Conservation (phyloP, 352 stramenopile genomes). For the Phytophthora rubi region DNA sequence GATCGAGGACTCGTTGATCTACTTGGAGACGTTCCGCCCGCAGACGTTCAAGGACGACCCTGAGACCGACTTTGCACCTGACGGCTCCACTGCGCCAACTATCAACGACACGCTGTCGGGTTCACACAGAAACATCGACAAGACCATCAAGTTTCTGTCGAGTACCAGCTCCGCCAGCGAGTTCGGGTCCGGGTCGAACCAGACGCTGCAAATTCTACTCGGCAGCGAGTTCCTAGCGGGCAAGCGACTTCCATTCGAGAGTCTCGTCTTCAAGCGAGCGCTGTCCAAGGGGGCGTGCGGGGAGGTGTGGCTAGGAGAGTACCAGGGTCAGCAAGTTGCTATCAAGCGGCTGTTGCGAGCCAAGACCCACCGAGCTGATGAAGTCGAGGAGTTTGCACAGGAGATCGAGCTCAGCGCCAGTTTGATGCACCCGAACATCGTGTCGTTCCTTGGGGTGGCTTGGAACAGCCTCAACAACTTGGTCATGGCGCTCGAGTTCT, state of each 20-base stretch:
- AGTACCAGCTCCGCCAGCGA: conserved; percentile 1
- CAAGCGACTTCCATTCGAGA: neutral
- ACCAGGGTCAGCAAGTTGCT: neutral
- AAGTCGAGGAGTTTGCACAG: neutral
- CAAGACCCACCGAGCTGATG: neutral
- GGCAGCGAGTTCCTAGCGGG: neutral
- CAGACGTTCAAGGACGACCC: neutral
- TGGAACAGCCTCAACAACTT: conserved; percentile 39
- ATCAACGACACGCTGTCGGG: neutral
- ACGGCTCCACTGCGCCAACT: neutral
- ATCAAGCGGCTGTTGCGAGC: neutral
- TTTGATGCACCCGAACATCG: neutral
- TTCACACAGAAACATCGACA: neutral
- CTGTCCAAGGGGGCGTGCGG: neutral
- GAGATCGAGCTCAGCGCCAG: conserved; percentile 3
- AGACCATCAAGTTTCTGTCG: neutral
- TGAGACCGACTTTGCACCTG: neutral
- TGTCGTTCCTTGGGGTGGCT: neutral
- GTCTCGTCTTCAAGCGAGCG: conserved; percentile 1
- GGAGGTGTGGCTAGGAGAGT: neutral
- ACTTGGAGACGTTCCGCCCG: neutral
- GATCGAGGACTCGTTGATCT: neutral
- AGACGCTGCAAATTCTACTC: neutral
- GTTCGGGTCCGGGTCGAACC: neutral
- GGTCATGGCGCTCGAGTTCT: conserved; percentile 45